These are phyloP conservation scores for Acanthamoeba pearcei DNA, from an alignment of 208 protist species.

Conservation along the genomic window DNA sequence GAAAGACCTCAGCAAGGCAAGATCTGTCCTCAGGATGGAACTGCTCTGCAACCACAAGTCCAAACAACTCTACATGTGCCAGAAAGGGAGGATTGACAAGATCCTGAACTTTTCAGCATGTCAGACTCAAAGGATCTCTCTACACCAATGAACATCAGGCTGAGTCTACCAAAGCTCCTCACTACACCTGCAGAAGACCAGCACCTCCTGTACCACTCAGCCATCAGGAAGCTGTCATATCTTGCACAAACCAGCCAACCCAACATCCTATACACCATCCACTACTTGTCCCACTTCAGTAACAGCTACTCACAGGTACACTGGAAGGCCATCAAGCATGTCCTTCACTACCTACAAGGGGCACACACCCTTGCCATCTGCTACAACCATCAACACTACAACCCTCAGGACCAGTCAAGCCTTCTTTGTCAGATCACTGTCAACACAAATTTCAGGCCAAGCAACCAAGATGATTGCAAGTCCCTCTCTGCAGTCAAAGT, in stretches of 20 bases:
- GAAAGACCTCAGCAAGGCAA: neutral
- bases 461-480: no score
- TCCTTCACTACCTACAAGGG: conserved; percentile 34
- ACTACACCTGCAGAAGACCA: neutral
- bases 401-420: no score
- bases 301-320: neutral
- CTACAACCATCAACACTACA: neutral
- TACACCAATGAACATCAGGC: neutral
- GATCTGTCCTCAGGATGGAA: conserved; percentile 22
- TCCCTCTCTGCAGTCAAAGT: no score
- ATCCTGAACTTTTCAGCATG: conserved; percentile 1
- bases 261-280: conserved; percentile 9
- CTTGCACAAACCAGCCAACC: neutral
- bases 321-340: conserved; percentile 6
- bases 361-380: neutral
- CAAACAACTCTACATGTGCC: neutral
- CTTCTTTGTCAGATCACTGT: no score
- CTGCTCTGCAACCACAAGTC: neutral
- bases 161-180: neutral
- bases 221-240: neutral
- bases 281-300: neutral
- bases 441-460: no score
- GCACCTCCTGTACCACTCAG: neutral
- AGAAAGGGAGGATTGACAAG: neutral
- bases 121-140: neutral